Evolutionary conservation across 2,329 filamentous ascomycete genomes (phyloP), one percentile per base, ranked within the genome.

Genomic region (Alternaria arbusti): DNA sequence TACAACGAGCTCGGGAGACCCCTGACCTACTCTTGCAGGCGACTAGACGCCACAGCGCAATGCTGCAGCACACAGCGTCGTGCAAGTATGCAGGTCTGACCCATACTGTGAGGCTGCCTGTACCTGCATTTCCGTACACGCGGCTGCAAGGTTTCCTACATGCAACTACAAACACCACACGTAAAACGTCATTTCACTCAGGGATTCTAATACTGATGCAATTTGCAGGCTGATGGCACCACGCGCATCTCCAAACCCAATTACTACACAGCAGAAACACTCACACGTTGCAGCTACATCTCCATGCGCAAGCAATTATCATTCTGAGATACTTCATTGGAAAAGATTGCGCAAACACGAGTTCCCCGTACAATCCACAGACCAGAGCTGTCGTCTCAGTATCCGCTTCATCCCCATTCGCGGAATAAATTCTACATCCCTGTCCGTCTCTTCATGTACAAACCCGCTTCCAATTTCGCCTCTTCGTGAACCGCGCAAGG

Each of bases 331-430:
- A 40, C n/a, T 17, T 40, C 36, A 40, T 40, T 8, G 15, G n/a
- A 40, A n/a, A 17, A 40, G 9, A 17, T 40, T 17, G n/a, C n/a
- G 36, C 36, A 40, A 40, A 49, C 52, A 28, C 45, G 32, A 25
- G 47, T 45, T 44, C 44, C 26, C n/a, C n/a, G 36, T 40, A 40
- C 20, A 25, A 17, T 15, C 22, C 17, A 46, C 44, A 46, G 49
- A 51, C 32, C 8, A 44, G 45, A 28, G 30, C 49, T 51, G 17
- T 28, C 17, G 17, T 23, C 5, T 40, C 60, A 15, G 13, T 13
- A 43, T 54, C 61, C 55, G 64, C 54, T 51, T 49, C 45, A 28
- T 45, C 20, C 45, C 36, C 26, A 67, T 64, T 65, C 51, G 64
- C 57, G 64, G 62, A 59, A 62, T 59, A 65, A 46, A 26, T 36